A percentile compares a stretch with the other conserved stretches of the same genome.
phyloP scores from a whole-genome alignment of 192 early-diverging fungal genomes.

The Gonapodya sp. region DNA sequence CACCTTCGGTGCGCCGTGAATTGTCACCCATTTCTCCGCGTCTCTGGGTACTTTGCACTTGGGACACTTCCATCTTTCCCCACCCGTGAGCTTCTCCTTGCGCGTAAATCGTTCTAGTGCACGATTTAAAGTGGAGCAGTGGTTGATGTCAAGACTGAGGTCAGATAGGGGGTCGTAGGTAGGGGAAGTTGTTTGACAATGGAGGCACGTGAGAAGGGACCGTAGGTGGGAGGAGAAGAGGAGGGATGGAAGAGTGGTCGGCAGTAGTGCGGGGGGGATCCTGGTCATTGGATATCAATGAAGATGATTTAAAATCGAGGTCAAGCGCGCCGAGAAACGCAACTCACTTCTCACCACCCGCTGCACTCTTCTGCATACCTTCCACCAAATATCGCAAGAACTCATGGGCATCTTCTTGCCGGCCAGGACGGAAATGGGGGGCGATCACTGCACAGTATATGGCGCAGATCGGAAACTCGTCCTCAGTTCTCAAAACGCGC shows the following conservation, averaged over 20 bases:
- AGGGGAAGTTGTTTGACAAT: slow-evolving; percentile 62
- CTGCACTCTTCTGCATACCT: slow-evolving; percentile 51
- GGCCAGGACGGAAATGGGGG: slow-evolving; percentile 62
- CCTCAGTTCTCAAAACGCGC: too few relatives aligned
- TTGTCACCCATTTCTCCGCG: slow-evolving; percentile 70
- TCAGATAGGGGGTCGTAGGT: slow-evolving; percentile 71
- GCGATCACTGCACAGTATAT: slow-evolving; percentile 40
- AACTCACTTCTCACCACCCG: slow-evolving; percentile 41
- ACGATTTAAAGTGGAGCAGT: slow-evolving; percentile 48
- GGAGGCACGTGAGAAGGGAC: slow-evolving; percentile 62
- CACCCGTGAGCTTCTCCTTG: slow-evolving; percentile 46
- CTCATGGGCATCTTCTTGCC: slow-evolving; percentile 88
- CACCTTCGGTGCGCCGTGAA: slow-evolving; percentile 59
- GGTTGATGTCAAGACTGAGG: slow-evolving; percentile 63
- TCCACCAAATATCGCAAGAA: slow-evolving; percentile 66
- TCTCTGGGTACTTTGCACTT: slow-evolving; percentile 67
- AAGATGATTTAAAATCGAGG: slow-evolving; percentile 62
- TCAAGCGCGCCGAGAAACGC: slow-evolving; percentile 21
- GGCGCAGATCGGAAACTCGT: not conserved
- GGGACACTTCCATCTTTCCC: slow-evolving; percentile 70
- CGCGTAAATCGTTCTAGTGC: slow-evolving; percentile 64
- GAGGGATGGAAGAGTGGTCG: slow-evolving; percentile 31
- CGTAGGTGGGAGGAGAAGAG: slow-evolving; percentile 79
- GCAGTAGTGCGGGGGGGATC: not conserved
- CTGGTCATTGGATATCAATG: slow-evolving; percentile 29